These are phyloP conservation scores for Podaxis mareebaensis DNA, from an alignment of 768 basidiomycete genomes.

Conservation along the genomic window DNA sequence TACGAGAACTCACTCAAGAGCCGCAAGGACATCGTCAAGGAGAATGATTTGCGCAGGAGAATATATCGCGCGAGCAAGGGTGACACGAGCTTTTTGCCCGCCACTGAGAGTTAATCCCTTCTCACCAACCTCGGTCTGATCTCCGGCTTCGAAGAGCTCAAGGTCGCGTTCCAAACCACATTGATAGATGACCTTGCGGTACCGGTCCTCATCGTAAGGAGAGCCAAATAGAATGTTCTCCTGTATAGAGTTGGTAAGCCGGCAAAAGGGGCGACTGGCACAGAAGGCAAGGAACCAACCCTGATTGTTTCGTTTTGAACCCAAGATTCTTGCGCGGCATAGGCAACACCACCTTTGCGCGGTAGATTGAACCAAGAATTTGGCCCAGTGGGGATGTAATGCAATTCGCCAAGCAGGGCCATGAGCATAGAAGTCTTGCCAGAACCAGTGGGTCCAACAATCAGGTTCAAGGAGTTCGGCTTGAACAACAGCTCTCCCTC, in stretches of 20 bases:
- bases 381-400: constrained; percentile 50
- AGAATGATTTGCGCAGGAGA: constrained; percentile 59
- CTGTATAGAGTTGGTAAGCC: constrained; percentile 2
- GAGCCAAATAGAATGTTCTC: constrained; percentile 82
- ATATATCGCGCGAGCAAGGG: constrained; percentile 46
- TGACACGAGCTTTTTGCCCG: constrained; percentile 46
- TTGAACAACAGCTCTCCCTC: constrained; percentile 56
- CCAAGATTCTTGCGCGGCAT: constrained; percentile 82
- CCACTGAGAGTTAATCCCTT: constrained; percentile 56
- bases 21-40: constrained; percentile 72
- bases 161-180: constrained; percentile 74
- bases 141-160: constrained; percentile 62
- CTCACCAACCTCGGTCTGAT: constrained; percentile 68
- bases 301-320: constrained; percentile 74
- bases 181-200: constrained; percentile 71
- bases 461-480: constrained; percentile 49
- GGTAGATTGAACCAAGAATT: constrained; percentile 69
- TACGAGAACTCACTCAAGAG: constrained; percentile 43
- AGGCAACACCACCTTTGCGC: constrained; percentile 63
- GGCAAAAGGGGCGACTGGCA: background rate
- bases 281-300: constrained; percentile 29
- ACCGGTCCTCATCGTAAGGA: constrained; percentile 69
- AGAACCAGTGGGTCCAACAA: constrained; percentile 58
- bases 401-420: constrained; percentile 67
- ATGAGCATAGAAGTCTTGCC: constrained; percentile 67